Conservation (phyloP, 2,329 filamentous ascomycete species). For the Colletotrichum phormii region DNA sequence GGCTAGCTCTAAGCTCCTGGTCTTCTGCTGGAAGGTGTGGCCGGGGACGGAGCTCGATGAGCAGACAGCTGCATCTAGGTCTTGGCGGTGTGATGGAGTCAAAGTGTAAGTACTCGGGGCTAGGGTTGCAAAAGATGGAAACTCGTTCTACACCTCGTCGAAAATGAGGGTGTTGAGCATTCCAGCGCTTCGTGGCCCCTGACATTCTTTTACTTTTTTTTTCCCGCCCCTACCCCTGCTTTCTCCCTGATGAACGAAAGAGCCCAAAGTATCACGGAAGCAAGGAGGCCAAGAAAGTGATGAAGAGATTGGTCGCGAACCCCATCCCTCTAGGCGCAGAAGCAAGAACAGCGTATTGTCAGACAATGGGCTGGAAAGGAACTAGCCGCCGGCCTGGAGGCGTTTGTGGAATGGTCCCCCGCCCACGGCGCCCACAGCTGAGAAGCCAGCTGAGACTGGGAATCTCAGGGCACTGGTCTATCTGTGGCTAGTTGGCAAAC, state of each 20-base stretch:
- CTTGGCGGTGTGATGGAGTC: background rate
- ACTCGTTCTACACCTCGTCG: background rate
- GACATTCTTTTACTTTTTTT: background rate
- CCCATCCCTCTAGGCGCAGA: slow-evolving; percentile 13
- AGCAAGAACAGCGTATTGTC: background rate
- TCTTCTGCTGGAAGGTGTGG: background rate
- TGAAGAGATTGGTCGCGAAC: slow-evolving; percentile 3
- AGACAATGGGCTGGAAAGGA: background rate
- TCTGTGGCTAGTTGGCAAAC: background rate
- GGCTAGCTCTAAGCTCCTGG: background rate
- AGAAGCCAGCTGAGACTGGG: slow-evolving; percentile 22
- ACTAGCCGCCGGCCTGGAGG: slow-evolving; percentile 5
- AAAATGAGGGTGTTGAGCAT: background rate
- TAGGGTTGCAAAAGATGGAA: background rate
- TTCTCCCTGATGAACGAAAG: slow-evolving; percentile 5
- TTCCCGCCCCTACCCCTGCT: background rate
- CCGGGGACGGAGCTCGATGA: background rate
- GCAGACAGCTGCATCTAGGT: slow-evolving; percentile 1
- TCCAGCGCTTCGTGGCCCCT: slow-evolving; percentile 12
- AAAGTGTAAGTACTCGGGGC: background rate
- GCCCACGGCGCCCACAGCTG: background rate
- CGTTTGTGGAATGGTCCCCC: background rate
- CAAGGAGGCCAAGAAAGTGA: slow-evolving; percentile 1
- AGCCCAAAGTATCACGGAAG: background rate
- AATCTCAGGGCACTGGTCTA: background rate